Base-by-base conservation (phyloP, 345 rosid genomes). In the Acer negundo region DNA sequence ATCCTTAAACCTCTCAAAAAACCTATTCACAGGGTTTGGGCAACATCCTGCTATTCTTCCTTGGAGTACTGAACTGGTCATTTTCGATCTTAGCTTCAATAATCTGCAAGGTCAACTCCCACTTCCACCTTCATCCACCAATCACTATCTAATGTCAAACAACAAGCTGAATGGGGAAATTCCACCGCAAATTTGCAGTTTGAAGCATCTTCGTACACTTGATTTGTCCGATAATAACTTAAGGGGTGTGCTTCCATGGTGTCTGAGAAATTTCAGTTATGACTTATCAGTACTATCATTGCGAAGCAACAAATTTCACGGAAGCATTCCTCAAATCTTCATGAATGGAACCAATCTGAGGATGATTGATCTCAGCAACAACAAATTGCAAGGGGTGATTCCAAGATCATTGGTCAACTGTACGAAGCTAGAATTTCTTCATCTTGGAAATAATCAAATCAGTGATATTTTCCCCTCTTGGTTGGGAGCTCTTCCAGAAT, bases 211-310 rank as follows among this genome's bases (percentile, higher is more conserved):
- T 6, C 0, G 0, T 10, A 0, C 20, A 1, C 49, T 86, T 19
- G 82, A 86, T 67, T 10, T 82, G 68, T 77, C 79, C 0, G 24
- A 16, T 42, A 82, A 87, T 15, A 67, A 40, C 11, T 38, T 81
- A 11, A 75, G 24, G 0, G 74, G 84, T 3, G 42, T 10, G n/a
- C 55, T 84, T 51, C 86, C 86, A 0, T 70, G 10, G 16, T 87
- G 86, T 22, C 74, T 86, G 10, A 69, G 61, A 10, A 53, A 76
- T n/a, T 47, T 68, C 1, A 64, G 64, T 19, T 1, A 2, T 13
- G 2, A 19, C 3, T 46, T 78, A 1, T 2, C 47, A 0, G 7
- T 74, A 0, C 40, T 82, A 3, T 26, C 59, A 64, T 13, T 84
- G 0, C 67, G 17, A 5, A 77, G 65, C 51, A 82, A 82, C 76